A percentile compares a stretch with the other conserved stretches of the same genome.
Conservation (phyloP, 257 asterid genomes). For the Ehretia macrophylla region DNA sequence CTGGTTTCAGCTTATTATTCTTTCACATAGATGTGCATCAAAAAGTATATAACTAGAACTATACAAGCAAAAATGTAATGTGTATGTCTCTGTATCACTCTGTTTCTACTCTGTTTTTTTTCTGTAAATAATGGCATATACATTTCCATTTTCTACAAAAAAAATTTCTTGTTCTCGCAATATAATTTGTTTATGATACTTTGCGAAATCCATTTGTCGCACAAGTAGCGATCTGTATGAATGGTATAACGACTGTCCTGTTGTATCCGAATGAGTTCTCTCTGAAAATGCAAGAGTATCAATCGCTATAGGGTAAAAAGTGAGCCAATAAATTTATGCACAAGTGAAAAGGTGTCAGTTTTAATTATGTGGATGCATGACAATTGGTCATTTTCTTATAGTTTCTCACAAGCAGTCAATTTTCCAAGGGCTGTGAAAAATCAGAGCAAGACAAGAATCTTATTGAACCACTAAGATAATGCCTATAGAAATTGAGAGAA, state of each 20-base stretch:
- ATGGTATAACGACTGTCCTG: too few species aligned
- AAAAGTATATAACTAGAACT: constrained; percentile 18
- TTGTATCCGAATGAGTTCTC: too few species aligned
- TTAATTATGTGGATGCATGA: constrained; percentile 3
- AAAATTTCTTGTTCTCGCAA: not conserved
- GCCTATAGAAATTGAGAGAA: constrained; percentile 20
- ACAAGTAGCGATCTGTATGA: too few species aligned
- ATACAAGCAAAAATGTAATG: not conserved
- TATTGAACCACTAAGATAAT: constrained; percentile 15
- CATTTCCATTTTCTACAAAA: not conserved
- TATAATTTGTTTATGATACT: not conserved
- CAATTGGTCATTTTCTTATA: constrained; percentile 6
- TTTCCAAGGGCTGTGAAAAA: constrained; percentile 1
- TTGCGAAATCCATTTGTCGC: too few species aligned
- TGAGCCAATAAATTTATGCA: constrained; percentile 20
- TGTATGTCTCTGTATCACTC: constrained; percentile 26
- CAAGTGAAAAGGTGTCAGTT: not conserved
- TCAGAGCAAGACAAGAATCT: not conserved
- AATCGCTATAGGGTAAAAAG: too few species aligned
- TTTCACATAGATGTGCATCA: constrained; percentile 34
- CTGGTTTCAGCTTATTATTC: constrained; percentile 60
- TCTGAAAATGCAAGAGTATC: too few species aligned
- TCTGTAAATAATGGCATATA: constrained; percentile 13
- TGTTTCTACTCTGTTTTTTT: constrained; percentile 21
- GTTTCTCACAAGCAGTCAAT: constrained; percentile 33